Evolutionary conservation across 495 filamentous ascomycete genomes (phyloP).

Genomic region (Symbiotaphrina buchneri): DNA sequence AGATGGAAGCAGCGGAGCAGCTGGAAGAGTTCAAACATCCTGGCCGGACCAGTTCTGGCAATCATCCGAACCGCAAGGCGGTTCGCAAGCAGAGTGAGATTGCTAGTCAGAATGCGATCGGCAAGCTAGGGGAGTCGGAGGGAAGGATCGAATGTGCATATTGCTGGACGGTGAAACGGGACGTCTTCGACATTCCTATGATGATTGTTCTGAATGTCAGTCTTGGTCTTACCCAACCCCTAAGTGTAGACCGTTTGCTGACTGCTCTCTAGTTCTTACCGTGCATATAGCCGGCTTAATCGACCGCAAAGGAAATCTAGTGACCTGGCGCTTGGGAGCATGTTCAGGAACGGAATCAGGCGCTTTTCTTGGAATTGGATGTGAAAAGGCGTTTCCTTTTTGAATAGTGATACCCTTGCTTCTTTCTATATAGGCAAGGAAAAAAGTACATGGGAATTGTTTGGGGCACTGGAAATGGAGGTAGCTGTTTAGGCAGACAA

Average conservation of each 20-base stretch:
- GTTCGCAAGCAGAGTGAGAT: slow-evolving; percentile 16
- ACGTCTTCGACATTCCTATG: slow-evolving; percentile 98
- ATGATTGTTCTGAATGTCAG: slow-evolving; percentile 92
- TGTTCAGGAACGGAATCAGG: no score
- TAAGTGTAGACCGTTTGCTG: slow-evolving; percentile 6
- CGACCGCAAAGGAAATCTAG: no score
- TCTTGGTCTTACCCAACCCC: slow-evolving; percentile 1
- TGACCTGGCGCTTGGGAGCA: no score
- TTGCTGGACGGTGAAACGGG: slow-evolving; percentile 89
- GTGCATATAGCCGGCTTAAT: slow-evolving; percentile 10
- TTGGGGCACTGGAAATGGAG: no score
- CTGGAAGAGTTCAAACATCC: background rate
- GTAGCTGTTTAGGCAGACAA: no score
- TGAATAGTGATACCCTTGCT: no score
- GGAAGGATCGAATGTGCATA: slow-evolving; percentile 88
- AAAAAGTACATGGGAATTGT: no score
- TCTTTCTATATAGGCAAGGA: no score
- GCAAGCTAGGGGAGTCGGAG: slow-evolving; percentile 53
- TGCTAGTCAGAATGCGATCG: slow-evolving; percentile 54
- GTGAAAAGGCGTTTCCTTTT: no score
- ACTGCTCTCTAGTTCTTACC: slow-evolving; percentile 29
- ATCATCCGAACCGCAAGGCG: slow-evolving; percentile 2
- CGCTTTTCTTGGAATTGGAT: no score
- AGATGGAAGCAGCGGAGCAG: background rate
- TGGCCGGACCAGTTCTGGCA: no score